Percentiles rank a stretch among this genome's conserved stretches.
Conservation (phyloP, 345 rosid species). For the Populus pruinosa region DNA sequence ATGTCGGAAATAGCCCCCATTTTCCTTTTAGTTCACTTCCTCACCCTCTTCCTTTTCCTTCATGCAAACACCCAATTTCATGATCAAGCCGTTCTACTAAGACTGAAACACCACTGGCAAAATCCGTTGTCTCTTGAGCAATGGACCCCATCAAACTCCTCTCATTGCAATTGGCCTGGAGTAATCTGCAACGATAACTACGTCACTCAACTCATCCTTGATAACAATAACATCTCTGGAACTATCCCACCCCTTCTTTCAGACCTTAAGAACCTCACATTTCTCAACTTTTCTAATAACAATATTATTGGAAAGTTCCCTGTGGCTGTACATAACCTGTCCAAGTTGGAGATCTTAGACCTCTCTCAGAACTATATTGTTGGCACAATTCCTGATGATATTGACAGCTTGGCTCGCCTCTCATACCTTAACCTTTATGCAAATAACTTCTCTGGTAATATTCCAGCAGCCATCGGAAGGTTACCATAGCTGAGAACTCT, state of each 20-base stretch:
- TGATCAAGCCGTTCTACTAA: conserved; percentile 28
- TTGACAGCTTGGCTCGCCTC: conserved; percentile 38
- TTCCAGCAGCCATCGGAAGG: conserved; percentile 42
- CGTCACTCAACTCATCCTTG: conserved; percentile 43
- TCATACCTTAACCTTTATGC: conserved; percentile 22
- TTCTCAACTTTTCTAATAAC: conserved; percentile 31
- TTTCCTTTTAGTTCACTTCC: not conserved
- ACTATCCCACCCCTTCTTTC: conserved; percentile 70
- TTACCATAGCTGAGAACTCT: conserved; percentile 31
- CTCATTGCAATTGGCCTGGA: conserved; percentile 60
- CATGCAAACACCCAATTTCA: conserved; percentile 25
- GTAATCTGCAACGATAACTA: conserved; percentile 36
- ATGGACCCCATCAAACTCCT: conserved; percentile 38
- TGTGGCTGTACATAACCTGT: conserved; percentile 31
- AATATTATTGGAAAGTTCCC: conserved; percentile 43
- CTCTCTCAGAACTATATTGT: conserved; percentile 63
- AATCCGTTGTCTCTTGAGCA: conserved; percentile 28
- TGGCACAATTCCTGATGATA: conserved; percentile 60
- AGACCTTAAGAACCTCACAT: conserved; percentile 36
- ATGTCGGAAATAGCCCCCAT: no score
- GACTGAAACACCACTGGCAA: conserved; percentile 43
- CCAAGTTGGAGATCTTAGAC: conserved; percentile 58
- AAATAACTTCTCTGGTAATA: conserved; percentile 42
- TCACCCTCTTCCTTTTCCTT: conserved; percentile 8
- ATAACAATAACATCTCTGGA: conserved; percentile 34